phyloP scores from a whole-genome alignment of 805 yeast genomes.

The Teunomyces gatunensis region DNA sequence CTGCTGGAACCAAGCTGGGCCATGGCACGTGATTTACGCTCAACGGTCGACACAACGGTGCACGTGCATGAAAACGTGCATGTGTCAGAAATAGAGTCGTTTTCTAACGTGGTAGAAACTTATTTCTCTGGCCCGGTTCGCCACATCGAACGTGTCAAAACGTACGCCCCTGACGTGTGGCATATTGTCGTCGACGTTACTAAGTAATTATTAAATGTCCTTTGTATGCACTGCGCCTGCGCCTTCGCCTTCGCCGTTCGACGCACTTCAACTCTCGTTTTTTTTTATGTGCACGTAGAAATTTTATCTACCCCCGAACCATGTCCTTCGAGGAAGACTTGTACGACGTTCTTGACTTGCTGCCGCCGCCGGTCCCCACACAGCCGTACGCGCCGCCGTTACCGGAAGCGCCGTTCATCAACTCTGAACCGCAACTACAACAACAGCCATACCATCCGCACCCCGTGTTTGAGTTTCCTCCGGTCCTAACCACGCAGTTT shows the following conservation, averaged over 20 bases:
- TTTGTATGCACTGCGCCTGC: not conserved
- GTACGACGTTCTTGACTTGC: constrained; percentile 29
- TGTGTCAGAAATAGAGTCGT: constrained; percentile 34
- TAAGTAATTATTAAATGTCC: no score
- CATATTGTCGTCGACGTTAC: constrained; percentile 54
- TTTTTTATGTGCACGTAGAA: not conserved
- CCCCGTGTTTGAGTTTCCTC: not conserved
- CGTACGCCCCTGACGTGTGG: constrained; percentile 86
- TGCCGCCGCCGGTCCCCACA: constrained; percentile 16
- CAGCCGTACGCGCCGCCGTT: constrained; percentile 9
- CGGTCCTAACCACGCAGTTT: not conserved
- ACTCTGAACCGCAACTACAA: not conserved
- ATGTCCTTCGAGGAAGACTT: constrained; percentile 21
- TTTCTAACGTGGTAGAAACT: constrained; percentile 19
- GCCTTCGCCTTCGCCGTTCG: no score
- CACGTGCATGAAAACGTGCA: constrained; percentile 81
- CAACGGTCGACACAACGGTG: constrained; percentile 13
- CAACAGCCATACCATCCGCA: not conserved
- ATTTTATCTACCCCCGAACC: not conserved
- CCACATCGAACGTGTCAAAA: constrained; percentile 67
- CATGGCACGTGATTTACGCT: constrained; percentile 31
- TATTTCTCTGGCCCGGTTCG: constrained; percentile 12
- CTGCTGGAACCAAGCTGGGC: constrained; percentile 64
- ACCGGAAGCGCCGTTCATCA: constrained; percentile 19
- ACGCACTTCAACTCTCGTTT: no score